Conservation (phyloP, 257 asterid genomes). For the Rhazya stricta region DNA sequence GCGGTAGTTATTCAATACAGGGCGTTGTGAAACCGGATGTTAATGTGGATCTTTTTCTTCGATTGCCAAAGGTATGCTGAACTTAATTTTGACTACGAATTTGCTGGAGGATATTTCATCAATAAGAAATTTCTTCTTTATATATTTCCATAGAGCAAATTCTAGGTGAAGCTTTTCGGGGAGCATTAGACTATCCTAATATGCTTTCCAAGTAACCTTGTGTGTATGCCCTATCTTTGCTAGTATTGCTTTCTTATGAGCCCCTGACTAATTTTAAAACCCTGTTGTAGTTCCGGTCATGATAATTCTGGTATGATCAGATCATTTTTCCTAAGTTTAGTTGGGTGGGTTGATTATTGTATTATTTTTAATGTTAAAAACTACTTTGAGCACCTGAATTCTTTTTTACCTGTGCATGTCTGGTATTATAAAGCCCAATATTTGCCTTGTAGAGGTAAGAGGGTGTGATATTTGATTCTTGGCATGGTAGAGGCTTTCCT, state of each 20-base stretch:
- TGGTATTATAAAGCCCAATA: background rate
- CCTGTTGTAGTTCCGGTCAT: background rate
- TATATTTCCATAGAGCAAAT: background rate
- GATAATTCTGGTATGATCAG: background rate
- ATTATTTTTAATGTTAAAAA: background rate
- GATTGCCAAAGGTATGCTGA: constrained; percentile 73
- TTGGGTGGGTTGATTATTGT: background rate
- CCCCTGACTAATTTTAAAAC: background rate
- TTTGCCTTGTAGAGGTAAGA: background rate
- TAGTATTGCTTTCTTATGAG: background rate
- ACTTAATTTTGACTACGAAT: background rate
- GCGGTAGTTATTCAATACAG: constrained; percentile 77
- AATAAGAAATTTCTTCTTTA: background rate
- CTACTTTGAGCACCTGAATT: background rate
- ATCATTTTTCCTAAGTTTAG: background rate
- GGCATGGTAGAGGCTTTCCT: background rate
- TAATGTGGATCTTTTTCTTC: constrained; percentile 66
- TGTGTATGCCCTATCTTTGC: background rate
- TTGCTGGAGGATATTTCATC: background rate
- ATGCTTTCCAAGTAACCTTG: too few species aligned
- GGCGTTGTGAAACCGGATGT: constrained; percentile 67
- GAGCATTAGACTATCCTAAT: background rate
- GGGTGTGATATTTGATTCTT: background rate
- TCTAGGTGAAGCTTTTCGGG: background rate
- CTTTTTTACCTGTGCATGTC: background rate